These are phyloP conservation scores for Penicilliopsis zonata DNA, from an alignment of 495 filamentous ascomycete species.

Conservation along the genomic window DNA sequence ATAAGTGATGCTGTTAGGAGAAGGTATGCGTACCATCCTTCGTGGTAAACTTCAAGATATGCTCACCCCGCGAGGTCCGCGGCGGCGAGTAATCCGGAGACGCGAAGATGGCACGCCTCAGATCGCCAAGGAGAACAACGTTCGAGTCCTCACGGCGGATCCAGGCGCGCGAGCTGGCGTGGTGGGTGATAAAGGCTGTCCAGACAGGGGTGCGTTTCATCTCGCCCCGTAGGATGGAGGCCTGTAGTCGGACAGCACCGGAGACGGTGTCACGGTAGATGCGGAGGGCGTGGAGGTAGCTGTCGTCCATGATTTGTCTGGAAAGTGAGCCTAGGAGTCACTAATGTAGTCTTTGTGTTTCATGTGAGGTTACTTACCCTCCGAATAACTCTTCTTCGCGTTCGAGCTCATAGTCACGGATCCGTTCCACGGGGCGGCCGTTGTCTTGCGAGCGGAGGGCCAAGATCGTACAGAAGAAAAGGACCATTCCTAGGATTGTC, in stretches of 20 bases:
- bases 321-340: slow-evolving; percentile 5
- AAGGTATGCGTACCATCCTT: slow-evolving; percentile 14
- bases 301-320: slow-evolving; percentile 62
- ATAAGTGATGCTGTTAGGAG: neutral
- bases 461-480: slow-evolving; percentile 67
- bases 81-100: slow-evolving; percentile 39
- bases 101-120: slow-evolving; percentile 52
- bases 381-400: slow-evolving; percentile 57
- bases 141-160: slow-evolving; percentile 35
- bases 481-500: slow-evolving; percentile 59
- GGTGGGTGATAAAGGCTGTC: slow-evolving; percentile 63
- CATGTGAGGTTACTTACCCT: slow-evolving; percentile 38
- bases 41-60: slow-evolving; percentile 26
- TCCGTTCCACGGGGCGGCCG: slow-evolving; percentile 33
- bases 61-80: slow-evolving; percentile 18
- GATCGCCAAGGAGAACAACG: slow-evolving; percentile 46
- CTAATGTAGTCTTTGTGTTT: neutral
- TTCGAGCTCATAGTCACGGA: slow-evolving; percentile 47
- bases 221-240: slow-evolving; percentile 29
- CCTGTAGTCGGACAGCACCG: slow-evolving; percentile 46
- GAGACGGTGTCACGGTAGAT: slow-evolving; percentile 57
- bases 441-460: slow-evolving; percentile 61
- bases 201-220: slow-evolving; percentile 48
- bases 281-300: slow-evolving; percentile 56
- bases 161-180: slow-evolving; percentile 45